phyloP scores from a whole-genome alignment of 768 basidiomycete genomes.

The Termitomyces sp. region DNA sequence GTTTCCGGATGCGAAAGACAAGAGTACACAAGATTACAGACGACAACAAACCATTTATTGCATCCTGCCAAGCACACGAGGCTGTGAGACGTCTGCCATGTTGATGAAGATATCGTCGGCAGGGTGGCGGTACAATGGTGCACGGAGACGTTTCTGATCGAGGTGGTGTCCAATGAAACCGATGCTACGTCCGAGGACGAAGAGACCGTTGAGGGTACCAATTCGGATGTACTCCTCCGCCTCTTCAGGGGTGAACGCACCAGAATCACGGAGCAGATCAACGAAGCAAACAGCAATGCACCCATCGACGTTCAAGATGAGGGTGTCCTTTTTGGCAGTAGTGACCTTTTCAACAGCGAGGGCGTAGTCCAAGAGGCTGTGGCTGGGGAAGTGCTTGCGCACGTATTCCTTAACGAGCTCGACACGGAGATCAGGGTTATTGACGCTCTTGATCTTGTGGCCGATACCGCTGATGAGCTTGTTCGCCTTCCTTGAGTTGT shows the following conservation, averaged over 20 bases:
- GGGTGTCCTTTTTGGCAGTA: conserved; percentile 95
- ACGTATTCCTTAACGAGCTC: conserved; percentile 97
- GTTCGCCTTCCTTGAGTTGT: conserved; percentile 88
- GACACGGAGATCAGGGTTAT: conserved; percentile 91
- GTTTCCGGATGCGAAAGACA: neutral
- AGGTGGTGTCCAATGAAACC: conserved; percentile 97
- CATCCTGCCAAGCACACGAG: conserved; percentile 53
- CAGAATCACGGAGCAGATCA: conserved; percentile 86
- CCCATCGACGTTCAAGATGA: conserved; percentile 96
- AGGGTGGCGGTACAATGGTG: conserved; percentile 91
- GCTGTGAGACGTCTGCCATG: conserved; percentile 82
- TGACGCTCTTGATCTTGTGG: conserved; percentile 99
- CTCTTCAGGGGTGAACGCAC: conserved; percentile 94
- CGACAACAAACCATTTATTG: neutral
- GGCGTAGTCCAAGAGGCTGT: conserved; percentile 90
- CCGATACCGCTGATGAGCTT: conserved; percentile 98
- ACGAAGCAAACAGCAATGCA: conserved; percentile 97
- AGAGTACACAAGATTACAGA: neutral
- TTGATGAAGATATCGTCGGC: conserved; percentile 96
- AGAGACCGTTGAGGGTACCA: conserved; percentile 92
- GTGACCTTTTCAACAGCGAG: conserved; percentile 98
- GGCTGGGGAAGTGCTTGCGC: conserved; percentile 92
- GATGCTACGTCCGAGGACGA: conserved; percentile 95
- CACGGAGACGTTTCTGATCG: conserved; percentile 93
- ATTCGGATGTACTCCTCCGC: conserved; percentile 98